A percentile compares a stretch with the other conserved stretches of the same genome.
These are phyloP conservation scores for Vanderwaltozyma yarrowii DNA, from an alignment of 805 yeast species.

Conservation along the genomic window DNA sequence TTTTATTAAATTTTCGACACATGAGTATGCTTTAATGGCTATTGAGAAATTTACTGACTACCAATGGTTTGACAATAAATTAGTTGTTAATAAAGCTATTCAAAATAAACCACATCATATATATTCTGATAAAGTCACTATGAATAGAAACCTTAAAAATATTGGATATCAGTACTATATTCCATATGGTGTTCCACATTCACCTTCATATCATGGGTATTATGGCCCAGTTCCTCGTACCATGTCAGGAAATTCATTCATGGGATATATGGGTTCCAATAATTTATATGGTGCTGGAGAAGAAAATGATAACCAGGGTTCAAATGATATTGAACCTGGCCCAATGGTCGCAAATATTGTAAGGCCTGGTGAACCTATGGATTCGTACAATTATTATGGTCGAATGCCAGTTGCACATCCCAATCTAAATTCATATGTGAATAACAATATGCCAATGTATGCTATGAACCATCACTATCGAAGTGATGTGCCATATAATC, in stretches of 20 bases:
- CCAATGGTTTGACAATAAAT: constrained; percentile 25
- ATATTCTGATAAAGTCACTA: not conserved
- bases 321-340: too few species aligned
- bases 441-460: too few species aligned
- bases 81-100: constrained; percentile 31
- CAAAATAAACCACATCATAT: constrained; percentile 19
- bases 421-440: not conserved
- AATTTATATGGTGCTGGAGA: too few species aligned
- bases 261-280: not conserved
- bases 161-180: not conserved
- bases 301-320: too few species aligned
- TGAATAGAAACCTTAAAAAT: not conserved
- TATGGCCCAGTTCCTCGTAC: not conserved
- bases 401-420: not conserved
- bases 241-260: too few species aligned
- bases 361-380: too few species aligned
- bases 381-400: not conserved
- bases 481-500: not conserved
- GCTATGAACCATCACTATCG: too few species aligned
- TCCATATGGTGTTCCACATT: not conserved
- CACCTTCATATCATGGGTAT: not conserved
- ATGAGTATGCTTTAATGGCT: constrained; percentile 39
- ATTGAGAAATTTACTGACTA: constrained; percentile 39
- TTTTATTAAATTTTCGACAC: constrained; percentile 40
- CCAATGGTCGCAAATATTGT: too few species aligned